phyloP scores from a whole-genome alignment of 75 land plant genomes.

The Picea sitchensis region DNA sequence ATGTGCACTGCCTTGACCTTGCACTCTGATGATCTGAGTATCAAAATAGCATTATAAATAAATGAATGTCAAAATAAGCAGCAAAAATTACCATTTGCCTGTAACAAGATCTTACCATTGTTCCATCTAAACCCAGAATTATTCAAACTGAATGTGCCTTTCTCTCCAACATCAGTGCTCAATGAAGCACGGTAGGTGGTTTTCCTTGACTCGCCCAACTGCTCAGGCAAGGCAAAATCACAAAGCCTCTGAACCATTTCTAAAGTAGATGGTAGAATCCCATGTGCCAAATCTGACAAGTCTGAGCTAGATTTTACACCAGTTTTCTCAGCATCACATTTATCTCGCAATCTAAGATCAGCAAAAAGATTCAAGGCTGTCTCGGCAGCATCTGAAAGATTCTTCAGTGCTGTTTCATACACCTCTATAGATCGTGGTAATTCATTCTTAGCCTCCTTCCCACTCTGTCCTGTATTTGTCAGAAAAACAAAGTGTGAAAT shows the following conservation, averaged over 20 bases:
- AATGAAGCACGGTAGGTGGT: neutral
- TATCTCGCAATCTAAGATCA: neutral
- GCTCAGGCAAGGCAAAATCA: neutral
- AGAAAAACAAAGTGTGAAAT: neutral
- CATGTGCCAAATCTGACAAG: neutral
- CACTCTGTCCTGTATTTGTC: neutral
- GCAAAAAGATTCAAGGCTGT: slow-evolving; percentile 22
- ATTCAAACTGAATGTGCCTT: neutral
- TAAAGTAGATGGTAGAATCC: slow-evolving; percentile 3
- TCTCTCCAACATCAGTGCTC: neutral
- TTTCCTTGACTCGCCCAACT: neutral
- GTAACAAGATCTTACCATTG: neutral
- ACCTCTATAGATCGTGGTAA: slow-evolving; percentile 1
- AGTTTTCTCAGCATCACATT: neutral
- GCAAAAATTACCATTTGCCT: neutral
- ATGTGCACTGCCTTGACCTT: neutral
- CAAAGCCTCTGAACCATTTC: slow-evolving; percentile 5
- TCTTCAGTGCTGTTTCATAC: slow-evolving; percentile 18
- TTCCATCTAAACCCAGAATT: neutral
- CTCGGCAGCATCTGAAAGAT: slow-evolving; percentile 34
- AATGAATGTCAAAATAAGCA: neutral
- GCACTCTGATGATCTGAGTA: neutral
- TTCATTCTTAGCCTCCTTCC: neutral
- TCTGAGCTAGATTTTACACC: slow-evolving; percentile 1
- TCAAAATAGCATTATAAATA: neutral